Conservation (phyloP, 1,284 basidiomycete species). For the Cryptococcus hybrid region DNA sequence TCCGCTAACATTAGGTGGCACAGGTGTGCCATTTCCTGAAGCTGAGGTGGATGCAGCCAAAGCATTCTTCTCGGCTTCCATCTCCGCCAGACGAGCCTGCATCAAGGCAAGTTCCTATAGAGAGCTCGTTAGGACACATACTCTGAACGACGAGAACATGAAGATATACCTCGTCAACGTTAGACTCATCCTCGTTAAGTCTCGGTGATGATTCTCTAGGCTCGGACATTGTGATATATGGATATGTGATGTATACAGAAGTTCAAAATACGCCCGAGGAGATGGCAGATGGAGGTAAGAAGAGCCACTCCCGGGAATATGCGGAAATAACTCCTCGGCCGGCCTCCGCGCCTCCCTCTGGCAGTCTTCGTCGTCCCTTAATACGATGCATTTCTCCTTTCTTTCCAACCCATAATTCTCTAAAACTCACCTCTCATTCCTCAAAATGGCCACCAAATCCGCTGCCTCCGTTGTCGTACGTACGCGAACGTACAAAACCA, state of each 20-base stretch:
- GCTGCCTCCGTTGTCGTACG: slow-evolving; percentile 67
- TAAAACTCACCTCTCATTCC: slow-evolving; percentile 9
- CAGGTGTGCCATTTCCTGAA: slow-evolving; percentile 5
- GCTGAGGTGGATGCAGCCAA: slow-evolving; percentile 11
- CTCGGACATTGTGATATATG: slow-evolving; percentile 29
- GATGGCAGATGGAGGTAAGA: neutral
- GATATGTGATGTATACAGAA: neutral
- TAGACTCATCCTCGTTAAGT: slow-evolving; percentile 37
- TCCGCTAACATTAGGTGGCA: neutral
- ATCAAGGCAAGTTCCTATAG: slow-evolving; percentile 59
- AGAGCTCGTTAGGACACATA: neutral
- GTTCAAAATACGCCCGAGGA: neutral
- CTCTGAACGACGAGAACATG: neutral
- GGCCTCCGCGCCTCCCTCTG: slow-evolving; percentile 1
- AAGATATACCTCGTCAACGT: slow-evolving; percentile 43
- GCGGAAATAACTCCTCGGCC: neutral
- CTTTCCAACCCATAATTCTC: neutral
- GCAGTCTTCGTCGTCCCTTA: too few species aligned
- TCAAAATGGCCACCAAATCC: slow-evolving; percentile 75
- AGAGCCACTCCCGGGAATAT: slow-evolving; percentile 23
- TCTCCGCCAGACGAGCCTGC: slow-evolving; percentile 85
- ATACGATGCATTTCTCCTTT: neutral
- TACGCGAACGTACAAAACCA: slow-evolving; percentile 2
- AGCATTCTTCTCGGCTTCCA: slow-evolving; percentile 82
- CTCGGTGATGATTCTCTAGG: slow-evolving; percentile 36